Conservation (phyloP, 805 yeast genomes). For the Millerozyma acaciae region DNA sequence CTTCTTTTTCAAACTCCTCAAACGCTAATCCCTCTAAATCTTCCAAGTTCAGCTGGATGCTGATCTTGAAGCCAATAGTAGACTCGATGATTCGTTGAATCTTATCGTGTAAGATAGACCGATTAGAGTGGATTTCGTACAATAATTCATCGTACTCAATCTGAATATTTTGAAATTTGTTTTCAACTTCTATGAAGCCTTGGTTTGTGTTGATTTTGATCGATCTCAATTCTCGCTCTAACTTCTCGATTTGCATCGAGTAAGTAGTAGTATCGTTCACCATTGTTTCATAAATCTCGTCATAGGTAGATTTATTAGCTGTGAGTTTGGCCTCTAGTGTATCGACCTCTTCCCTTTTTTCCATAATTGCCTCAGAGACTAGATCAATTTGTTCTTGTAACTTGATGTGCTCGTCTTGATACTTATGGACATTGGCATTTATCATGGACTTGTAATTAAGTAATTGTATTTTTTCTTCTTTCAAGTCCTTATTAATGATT, state of each 20-base stretch:
- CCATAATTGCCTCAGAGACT: constrained; percentile 50
- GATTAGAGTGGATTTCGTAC: constrained; percentile 43
- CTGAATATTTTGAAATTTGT: constrained; percentile 45
- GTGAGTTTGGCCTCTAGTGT: constrained; percentile 54
- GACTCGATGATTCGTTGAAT: constrained; percentile 56
- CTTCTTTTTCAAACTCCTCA: constrained; percentile 18
- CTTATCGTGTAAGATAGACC: constrained; percentile 48
- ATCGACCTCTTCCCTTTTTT: constrained; percentile 55
- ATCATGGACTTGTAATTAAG: constrained; percentile 30
- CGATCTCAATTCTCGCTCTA: constrained; percentile 53
- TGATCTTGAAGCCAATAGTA: constrained; percentile 61
- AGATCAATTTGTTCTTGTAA: constrained; percentile 58
- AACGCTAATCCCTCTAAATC: constrained; percentile 47
- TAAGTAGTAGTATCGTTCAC: constrained; percentile 49
- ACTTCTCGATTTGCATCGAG: constrained; percentile 61
- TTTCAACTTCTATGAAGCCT: constrained; percentile 45
- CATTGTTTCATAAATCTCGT: constrained; percentile 53
- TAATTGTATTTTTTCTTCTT: constrained; percentile 42
- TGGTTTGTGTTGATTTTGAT: constrained; percentile 47
- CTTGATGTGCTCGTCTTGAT: constrained; percentile 55
- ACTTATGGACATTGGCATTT: constrained; percentile 40
- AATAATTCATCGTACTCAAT: constrained; percentile 50
- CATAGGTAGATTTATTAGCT: constrained; percentile 49
- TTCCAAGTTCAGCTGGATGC: constrained; percentile 61
- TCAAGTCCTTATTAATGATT: constrained; percentile 43